A percentile compares a stretch with the other conserved stretches of the same genome.
Evolutionary conservation across 2,329 filamentous ascomycete species (phyloP).

Genomic region (Metarhizium album): DNA sequence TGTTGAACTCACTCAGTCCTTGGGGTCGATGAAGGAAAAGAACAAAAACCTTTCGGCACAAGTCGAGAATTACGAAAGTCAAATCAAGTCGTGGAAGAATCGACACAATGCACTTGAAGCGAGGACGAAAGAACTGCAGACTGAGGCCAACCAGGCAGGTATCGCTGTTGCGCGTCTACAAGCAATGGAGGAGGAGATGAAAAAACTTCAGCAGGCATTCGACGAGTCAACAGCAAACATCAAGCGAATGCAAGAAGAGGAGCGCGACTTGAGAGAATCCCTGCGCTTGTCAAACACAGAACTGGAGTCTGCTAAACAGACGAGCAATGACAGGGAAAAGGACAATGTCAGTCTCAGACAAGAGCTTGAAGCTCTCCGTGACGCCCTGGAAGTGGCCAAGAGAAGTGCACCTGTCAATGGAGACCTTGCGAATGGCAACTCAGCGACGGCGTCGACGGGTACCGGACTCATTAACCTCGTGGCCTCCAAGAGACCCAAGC

Average conservation of each 20-base stretch:
- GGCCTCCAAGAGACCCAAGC: conserved; percentile 92
- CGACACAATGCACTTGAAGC: conserved; percentile 83
- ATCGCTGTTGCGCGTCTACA: conserved; percentile 84
- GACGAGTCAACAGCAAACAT: conserved; percentile 85
- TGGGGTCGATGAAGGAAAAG: conserved; percentile 86
- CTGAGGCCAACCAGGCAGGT: conserved; percentile 94
- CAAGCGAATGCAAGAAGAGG: conserved; percentile 90
- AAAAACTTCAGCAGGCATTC: conserved; percentile 77
- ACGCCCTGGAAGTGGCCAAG: conserved; percentile 82
- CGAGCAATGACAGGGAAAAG: conserved; percentile 65
- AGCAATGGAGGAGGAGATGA: conserved; percentile 93
- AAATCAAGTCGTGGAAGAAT: conserved; percentile 93
- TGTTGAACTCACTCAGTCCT: conserved; percentile 87
- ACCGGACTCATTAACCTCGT: conserved; percentile 92
- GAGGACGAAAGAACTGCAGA: conserved; percentile 85
- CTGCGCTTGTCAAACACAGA: conserved; percentile 71
- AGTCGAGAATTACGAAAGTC: conserved; percentile 89
- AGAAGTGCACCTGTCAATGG: conserved; percentile 67
- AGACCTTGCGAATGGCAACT: conserved; percentile 29
- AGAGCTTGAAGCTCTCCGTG: conserved; percentile 81
- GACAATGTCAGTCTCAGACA: conserved; percentile 80
- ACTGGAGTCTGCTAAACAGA: conserved; percentile 66
- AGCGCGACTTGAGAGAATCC: conserved; percentile 73
- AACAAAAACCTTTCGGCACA: conserved; percentile 84
- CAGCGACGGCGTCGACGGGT: conserved; percentile 38